Evolutionary conservation across 345 rosid species (phyloP).

Genomic region (Syzygium aqueum): DNA sequence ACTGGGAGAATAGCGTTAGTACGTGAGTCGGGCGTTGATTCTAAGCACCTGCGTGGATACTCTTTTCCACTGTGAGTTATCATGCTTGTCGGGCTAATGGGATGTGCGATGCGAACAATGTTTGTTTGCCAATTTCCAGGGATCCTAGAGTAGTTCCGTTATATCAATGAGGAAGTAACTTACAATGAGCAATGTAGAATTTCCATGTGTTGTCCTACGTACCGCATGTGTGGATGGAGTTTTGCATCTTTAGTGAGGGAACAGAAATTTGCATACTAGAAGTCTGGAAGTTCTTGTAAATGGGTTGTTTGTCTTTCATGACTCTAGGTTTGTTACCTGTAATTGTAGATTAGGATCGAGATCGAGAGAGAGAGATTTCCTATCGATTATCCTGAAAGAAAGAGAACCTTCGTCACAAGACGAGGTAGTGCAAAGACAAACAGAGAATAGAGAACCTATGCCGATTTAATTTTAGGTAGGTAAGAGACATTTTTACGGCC

Average conservation of each 20-base stretch:
- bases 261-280: not conserved
- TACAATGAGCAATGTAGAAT: not conserved
- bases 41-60: slow-evolving; percentile 78
- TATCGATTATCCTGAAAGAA: too few relatives aligned
- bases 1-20: slow-evolving; percentile 83
- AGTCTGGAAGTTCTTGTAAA: not conserved
- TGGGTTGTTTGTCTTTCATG: not conserved
- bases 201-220: not conserved
- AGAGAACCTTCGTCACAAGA: too few relatives aligned
- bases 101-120: not conserved
- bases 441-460: not conserved
- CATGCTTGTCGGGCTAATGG: not conserved
- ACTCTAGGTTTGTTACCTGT: too few relatives aligned
- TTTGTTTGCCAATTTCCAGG: not conserved
- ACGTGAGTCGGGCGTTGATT: slow-evolving; percentile 90
- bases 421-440: not conserved
- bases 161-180: not conserved
- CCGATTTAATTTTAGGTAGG: not conserved
- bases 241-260: not conserved
- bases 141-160: not conserved
- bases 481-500: not conserved
- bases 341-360: too few relatives aligned
- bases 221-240: not conserved
- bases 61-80: slow-evolving; percentile 46
- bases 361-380: too few relatives aligned